These are phyloP conservation scores for Cyclotella baltica DNA, from an alignment of 108 stramenopile species.

Conservation along the genomic window DNA sequence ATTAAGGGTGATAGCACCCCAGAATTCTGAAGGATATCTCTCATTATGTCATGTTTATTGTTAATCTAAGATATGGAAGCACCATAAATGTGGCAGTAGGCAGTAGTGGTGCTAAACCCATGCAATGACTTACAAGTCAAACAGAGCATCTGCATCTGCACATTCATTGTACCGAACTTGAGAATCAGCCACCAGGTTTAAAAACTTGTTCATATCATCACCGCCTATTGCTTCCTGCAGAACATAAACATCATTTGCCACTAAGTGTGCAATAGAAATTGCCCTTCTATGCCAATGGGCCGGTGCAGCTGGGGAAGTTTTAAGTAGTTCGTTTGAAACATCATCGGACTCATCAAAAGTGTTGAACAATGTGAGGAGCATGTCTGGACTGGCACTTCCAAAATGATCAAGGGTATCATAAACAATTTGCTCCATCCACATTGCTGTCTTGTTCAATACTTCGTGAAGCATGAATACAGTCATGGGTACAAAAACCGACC, in stretches of 20 bases:
- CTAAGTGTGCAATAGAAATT: slow-evolving; percentile 58
- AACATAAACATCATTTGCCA: slow-evolving; percentile 69
- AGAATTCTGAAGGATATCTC: no score
- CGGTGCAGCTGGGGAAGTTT: slow-evolving; percentile 55
- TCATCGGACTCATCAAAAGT: slow-evolving; percentile 28
- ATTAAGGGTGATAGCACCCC: no score
- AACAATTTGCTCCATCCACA: slow-evolving; percentile 69
- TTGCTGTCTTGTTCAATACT: slow-evolving; percentile 75
- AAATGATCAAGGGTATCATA: slow-evolving; percentile 54
- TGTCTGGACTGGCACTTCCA: slow-evolving; percentile 36
- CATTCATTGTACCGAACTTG: slow-evolving; percentile 22
- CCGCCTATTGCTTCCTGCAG: slow-evolving; percentile 54
- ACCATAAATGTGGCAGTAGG: neutral
- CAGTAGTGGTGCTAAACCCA: no score
- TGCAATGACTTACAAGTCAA: slow-evolving; percentile 1
- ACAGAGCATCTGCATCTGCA: slow-evolving; percentile 1
- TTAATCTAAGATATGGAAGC: no score
- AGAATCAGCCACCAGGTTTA: slow-evolving; percentile 62
- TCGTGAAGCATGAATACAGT: slow-evolving; percentile 66
- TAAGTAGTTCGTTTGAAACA: slow-evolving; percentile 14
- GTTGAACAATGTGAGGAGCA: slow-evolving; percentile 46
- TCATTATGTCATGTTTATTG: no score
- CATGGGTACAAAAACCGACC: slow-evolving; percentile 54
- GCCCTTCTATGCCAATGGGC: slow-evolving; percentile 71
- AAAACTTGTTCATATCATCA: slow-evolving; percentile 52